Evolutionary conservation across 2,329 filamentous ascomycete species (phyloP), one percentile per base, ranked within the genome.

Genomic region (Thielaviopsis populi): DNA sequence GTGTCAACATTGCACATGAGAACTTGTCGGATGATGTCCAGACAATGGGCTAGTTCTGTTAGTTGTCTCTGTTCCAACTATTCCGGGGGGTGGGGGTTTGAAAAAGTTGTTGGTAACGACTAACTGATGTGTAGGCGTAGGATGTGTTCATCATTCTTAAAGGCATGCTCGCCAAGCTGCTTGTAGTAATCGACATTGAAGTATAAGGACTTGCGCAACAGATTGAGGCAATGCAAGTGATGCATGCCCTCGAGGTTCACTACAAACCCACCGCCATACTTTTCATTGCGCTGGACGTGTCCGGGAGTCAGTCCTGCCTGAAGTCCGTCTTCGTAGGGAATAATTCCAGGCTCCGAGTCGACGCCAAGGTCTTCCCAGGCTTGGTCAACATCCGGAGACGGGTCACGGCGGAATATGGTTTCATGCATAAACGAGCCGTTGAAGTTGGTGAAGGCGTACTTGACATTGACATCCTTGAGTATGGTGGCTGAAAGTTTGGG

Each of bases 1-100:
- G 81, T 78, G 67, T 86, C 83, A 22, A 80, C 75, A 33, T 78
- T 81, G 71, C 83, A 86, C 80, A 85, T 85, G 15, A 86, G 74
- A 17, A 83, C 79, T 69, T 86, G 83, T 0, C 83, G 79, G 54
- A 86, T 66, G 2, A 80, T 81, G 67, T 86, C 83, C 40, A 85
- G 73, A 65, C 83, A 86, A 66, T 86, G 83, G 4, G 79, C 78
- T 80, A 59, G 8, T 24, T 2, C 13, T 13, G 60, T 40, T 61
- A 66, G 37, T 37, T 11, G 13, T 53, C n/a, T 30, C 2, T 17
- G 7, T 48, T n/a, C 50, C 17, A 15, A 62, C 11, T 19, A 8
- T 10, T 27, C 64, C 27, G 63, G 56, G 11, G 4, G 3, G 6
- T n/a, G n/a, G n/a, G n/a, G n/a, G n/a, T n/a, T n/a, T n/a, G n/a